phyloP scores from a whole-genome alignment of 768 basidiomycete genomes.

The Tricholoma hemisulphureum region DNA sequence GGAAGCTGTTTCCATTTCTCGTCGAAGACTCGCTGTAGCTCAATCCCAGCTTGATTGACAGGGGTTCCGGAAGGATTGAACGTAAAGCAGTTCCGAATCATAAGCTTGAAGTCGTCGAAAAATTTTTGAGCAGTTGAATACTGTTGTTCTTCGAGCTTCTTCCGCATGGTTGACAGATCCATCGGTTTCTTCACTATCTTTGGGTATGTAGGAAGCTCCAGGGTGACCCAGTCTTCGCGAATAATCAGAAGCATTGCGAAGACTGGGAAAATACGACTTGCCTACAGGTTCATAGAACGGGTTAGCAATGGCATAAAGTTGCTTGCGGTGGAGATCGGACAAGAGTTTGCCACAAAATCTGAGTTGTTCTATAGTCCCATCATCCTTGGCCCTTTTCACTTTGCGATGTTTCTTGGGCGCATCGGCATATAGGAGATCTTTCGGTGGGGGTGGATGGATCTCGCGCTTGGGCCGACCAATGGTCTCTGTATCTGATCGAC shows the following conservation, averaged over 20 bases:
- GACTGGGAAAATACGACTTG: conserved; percentile 37
- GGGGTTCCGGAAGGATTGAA: conserved; percentile 90
- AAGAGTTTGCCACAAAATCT: conserved; percentile 78
- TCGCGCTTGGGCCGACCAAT: conserved; percentile 92
- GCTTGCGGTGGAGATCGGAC: conserved; percentile 74
- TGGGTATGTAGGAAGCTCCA: conserved; percentile 82
- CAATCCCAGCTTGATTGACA: conserved; percentile 83
- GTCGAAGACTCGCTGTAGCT: conserved; percentile 85
- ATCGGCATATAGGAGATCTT: conserved; percentile 84
- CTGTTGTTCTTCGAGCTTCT: conserved; percentile 74
- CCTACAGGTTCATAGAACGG: conserved; percentile 96
- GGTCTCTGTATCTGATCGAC: conserved; percentile 68
- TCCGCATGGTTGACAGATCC: conserved; percentile 88
- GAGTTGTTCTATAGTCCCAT: conserved; percentile 78
- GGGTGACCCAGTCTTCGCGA: conserved; percentile 65
- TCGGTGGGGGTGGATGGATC: conserved; percentile 92
- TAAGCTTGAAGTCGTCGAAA: conserved; percentile 87
- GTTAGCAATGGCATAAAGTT: conserved; percentile 65
- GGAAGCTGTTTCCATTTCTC: conserved; percentile 89
- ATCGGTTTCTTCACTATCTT: conserved; percentile 92
- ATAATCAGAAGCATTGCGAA: conserved; percentile 9
- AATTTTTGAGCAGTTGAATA: conserved; percentile 82
- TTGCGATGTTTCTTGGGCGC: conserved; percentile 67
- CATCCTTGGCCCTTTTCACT: conserved; percentile 58
- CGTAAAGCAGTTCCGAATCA: conserved; percentile 89